These are phyloP conservation scores for Leishmania gerbilli DNA, from an alignment of 208 protist genomes.

Conservation along the genomic window DNA sequence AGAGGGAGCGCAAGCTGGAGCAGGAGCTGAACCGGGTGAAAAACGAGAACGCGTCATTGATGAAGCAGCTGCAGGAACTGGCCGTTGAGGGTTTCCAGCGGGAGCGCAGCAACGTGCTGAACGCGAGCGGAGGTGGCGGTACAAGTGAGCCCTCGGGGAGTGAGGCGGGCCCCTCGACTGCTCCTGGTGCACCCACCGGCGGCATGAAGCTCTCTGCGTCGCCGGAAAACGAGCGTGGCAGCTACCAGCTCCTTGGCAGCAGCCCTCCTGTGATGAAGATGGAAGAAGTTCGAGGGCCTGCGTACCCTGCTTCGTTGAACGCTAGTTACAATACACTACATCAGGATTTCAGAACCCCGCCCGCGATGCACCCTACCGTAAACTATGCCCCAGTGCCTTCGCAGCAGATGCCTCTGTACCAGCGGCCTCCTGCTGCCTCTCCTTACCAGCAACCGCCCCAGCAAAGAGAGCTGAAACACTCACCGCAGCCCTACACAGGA, in stretches of 20 bases:
- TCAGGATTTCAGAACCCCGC: background rate
- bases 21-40: conserved; percentile 32
- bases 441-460: background rate
- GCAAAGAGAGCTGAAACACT: background rate
- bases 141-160: background rate
- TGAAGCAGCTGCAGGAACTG: conserved; percentile 40
- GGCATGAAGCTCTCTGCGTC: background rate
- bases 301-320: background rate
- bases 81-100: conserved; percentile 33
- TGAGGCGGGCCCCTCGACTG: background rate
- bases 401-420: background rate
- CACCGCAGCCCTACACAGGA: conserved; percentile 12
- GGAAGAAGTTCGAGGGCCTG: background rate
- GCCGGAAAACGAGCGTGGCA: background rate
- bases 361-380: background rate
- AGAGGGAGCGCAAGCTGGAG: conserved; percentile 40
- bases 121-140: background rate
- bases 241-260: background rate
- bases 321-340: background rate
- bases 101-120: conserved; percentile 10
- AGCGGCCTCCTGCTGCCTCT: background rate
- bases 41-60: conserved; percentile 37
- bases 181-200: background rate
- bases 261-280: background rate
- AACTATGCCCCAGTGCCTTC: background rate